Percentiles rank a stretch among this genome's conserved stretches.
phyloP scores from a whole-genome alignment of 768 basidiomycete species.

The Suillus lakei region DNA sequence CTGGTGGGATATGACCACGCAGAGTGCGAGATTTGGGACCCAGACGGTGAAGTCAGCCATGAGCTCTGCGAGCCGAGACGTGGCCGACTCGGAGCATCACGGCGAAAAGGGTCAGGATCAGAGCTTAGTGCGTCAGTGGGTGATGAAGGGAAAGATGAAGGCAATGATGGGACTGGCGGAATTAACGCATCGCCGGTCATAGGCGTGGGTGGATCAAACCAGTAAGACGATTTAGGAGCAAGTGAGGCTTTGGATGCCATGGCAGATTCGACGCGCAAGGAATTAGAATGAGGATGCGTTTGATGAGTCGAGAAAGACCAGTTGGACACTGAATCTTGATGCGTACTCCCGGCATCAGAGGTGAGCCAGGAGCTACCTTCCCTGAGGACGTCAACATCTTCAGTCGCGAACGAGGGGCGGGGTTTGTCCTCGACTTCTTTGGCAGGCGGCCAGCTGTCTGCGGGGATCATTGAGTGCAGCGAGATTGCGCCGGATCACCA shows the following conservation, averaged over 20 bases:
- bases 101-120: slow-evolving; percentile 67
- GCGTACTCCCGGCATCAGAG: slow-evolving; percentile 58
- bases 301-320: slow-evolving; percentile 79
- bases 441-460: slow-evolving; percentile 65
- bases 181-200: slow-evolving; percentile 46
- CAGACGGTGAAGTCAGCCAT: slow-evolving; percentile 71
- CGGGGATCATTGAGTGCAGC: slow-evolving; percentile 53
- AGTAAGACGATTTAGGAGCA: slow-evolving; percentile 59
- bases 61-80: slow-evolving; percentile 72
- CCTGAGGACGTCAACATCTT: slow-evolving; percentile 73
- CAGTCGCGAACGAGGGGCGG: slow-evolving; percentile 67
- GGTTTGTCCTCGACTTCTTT: slow-evolving; percentile 56
- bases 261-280: slow-evolving; percentile 16
- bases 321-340: slow-evolving; percentile 61
- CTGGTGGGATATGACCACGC: slow-evolving; percentile 73
- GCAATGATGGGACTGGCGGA: slow-evolving; percentile 63
- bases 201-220: slow-evolving; percentile 58
- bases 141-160: slow-evolving; percentile 58
- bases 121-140: slow-evolving; percentile 48
- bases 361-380: slow-evolving; percentile 86
- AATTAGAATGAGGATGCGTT: slow-evolving; percentile 43
- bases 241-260: slow-evolving; percentile 40
- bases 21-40: slow-evolving; percentile 59
- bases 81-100: slow-evolving; percentile 51
- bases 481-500: slow-evolving; percentile 70